Conservation (phyloP, 768 basidiomycete genomes). For the Mycena leptocephala region DNA sequence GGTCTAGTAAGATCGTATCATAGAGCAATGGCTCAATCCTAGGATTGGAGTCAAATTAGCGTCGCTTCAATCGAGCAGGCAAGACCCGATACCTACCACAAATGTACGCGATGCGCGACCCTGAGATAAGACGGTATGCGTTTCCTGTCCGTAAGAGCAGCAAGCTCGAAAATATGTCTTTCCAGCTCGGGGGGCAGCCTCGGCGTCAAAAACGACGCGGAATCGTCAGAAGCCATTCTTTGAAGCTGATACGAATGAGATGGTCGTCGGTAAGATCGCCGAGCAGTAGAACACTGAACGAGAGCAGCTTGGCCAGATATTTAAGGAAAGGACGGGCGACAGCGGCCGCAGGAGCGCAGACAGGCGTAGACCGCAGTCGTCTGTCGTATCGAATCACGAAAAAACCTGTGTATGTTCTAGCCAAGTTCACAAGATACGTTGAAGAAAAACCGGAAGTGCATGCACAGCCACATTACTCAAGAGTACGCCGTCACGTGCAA, state of each 20-base stretch:
- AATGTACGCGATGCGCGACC: slow-evolving; percentile 28
- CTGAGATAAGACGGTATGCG: slow-evolving; percentile 4
- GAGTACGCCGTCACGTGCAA: too few species aligned
- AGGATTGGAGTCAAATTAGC: background rate
- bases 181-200: slow-evolving; percentile 23
- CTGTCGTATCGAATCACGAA: too few species aligned
- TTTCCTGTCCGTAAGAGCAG: background rate
- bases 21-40: slow-evolving; percentile 24
- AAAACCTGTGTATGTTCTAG: too few species aligned
- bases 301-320: too few species aligned
- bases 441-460: too few species aligned
- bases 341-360: too few species aligned
- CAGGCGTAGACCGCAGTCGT: too few species aligned
- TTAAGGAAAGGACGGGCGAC: too few species aligned
- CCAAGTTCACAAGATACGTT: too few species aligned
- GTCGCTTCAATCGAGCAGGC: background rate
- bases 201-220: background rate
- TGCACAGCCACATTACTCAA: too few species aligned
- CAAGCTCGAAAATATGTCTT: slow-evolving; percentile 18
- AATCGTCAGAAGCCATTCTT: background rate
- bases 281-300: too few species aligned
- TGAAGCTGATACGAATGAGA: too few species aligned
- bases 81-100: slow-evolving; percentile 6
- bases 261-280: background rate
- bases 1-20: background rate